phyloP scores from a whole-genome alignment of 1,284 basidiomycete genomes.

The Marasmius fiardii region DNA sequence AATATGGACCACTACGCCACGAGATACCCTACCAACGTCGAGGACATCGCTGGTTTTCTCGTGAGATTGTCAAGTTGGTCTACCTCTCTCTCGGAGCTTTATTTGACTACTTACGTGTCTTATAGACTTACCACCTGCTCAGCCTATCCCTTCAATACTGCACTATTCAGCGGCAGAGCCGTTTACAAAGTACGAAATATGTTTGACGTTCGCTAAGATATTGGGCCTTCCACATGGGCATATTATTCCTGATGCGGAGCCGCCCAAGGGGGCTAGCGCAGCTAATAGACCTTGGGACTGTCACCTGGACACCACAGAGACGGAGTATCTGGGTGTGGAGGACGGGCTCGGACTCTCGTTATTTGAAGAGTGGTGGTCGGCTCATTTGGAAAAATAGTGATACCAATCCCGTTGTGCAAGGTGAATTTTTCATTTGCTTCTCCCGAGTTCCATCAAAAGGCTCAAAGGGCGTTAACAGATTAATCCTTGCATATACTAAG shows the following conservation, averaged over 20 bases:
- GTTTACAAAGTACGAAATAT: conserved; percentile 85
- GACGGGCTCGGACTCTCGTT: conserved; percentile 57
- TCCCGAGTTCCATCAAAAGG: not conserved
- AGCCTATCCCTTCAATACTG: conserved; percentile 57
- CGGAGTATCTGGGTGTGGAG: conserved; percentile 54
- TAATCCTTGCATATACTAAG: too few species aligned
- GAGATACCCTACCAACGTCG: conserved; percentile 76
- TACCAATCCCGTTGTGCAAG: not conserved
- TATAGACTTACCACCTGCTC: conserved; percentile 27
- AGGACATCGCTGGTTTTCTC: conserved; percentile 75
- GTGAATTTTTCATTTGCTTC: not conserved
- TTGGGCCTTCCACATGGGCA: conserved; percentile 62
- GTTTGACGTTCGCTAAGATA: conserved; percentile 67
- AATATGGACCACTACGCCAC: conserved; percentile 88
- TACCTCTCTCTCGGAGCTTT: not conserved
- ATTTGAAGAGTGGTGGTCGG: conserved; percentile 77
- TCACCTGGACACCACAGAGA: conserved; percentile 65
- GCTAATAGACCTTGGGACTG: conserved; percentile 71
- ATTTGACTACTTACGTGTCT: not conserved
- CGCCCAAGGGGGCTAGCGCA: conserved; percentile 56
- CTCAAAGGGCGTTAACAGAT: not conserved
- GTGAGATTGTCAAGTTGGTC: conserved; percentile 58
- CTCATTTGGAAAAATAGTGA: conserved; percentile 2
- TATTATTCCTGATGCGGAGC: conserved; percentile 63
- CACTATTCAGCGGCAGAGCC: conserved; percentile 76